These are phyloP conservation scores for Cucurbita moschata DNA, from an alignment of 306 rosid genomes.

Conservation along the genomic window DNA sequence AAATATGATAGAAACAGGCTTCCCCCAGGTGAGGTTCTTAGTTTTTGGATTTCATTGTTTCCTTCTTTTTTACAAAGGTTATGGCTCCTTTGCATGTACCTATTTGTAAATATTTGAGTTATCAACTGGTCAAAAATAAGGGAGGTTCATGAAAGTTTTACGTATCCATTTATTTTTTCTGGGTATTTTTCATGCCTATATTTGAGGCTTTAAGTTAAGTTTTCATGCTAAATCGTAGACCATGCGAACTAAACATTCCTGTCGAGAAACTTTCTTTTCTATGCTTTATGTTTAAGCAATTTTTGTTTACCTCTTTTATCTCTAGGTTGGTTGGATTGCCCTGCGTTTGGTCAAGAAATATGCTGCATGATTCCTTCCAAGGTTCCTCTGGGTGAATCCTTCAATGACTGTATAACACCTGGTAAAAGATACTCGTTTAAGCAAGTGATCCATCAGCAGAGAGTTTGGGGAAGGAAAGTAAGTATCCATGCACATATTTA, in stretches of 20 bases:
- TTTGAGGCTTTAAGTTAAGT: neutral
- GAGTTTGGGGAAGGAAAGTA: constrained; percentile 88
- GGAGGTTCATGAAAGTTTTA: neutral
- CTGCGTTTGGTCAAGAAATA: constrained; percentile 69
- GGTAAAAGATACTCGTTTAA: constrained; percentile 99
- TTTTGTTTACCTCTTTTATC: neutral
- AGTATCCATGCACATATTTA: constrained; percentile 1
- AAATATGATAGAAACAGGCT: constrained; percentile 63
- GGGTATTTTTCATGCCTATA: neutral
- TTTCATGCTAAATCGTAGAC: neutral
- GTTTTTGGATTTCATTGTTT: neutral
- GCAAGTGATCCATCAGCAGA: constrained; percentile 89
- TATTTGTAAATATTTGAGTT: neutral
- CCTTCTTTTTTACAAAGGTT: neutral
- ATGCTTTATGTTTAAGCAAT: neutral
- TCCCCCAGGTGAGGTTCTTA: constrained; percentile 67
- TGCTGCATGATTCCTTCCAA: constrained; percentile 84
- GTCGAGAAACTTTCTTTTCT: neutral
- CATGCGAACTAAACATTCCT: neutral
- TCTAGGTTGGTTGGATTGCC: constrained; percentile 98
- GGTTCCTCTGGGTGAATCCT: constrained; percentile 89
- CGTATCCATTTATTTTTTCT: neutral
- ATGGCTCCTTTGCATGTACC: neutral
- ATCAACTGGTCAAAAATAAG: neutral
- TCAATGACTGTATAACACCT: constrained; percentile 60